These are phyloP conservation scores for Gastrodia elata DNA, from an alignment of 106 monocot genomes.

Conservation along the genomic window DNA sequence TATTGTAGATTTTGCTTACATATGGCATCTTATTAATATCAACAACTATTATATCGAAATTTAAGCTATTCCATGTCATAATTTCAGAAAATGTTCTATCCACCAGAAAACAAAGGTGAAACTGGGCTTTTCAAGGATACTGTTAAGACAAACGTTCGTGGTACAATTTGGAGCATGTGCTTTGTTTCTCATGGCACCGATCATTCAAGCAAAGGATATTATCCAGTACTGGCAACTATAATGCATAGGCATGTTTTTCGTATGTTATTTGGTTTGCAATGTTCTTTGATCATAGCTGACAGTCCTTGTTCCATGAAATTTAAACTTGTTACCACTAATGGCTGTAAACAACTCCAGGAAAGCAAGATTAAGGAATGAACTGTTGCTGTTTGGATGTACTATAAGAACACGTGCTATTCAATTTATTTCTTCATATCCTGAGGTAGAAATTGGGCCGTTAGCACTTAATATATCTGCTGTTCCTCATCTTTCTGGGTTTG, in stretches of 20 bases:
- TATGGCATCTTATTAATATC: constrained; percentile 37
- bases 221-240: constrained; percentile 57
- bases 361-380: constrained; percentile 45
- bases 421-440: constrained; percentile 46
- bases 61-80: constrained; percentile 73
- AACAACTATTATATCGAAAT: constrained; percentile 57
- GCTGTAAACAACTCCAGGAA: constrained; percentile 44
- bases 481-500: constrained; percentile 82
- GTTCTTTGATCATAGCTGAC: neutral
- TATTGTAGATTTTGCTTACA: neutral
- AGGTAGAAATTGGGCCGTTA: constrained; percentile 50
- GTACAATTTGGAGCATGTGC: constrained; percentile 98
- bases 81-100: constrained; percentile 91
- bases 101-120: constrained; percentile 54
- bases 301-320: neutral
- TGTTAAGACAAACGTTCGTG: constrained; percentile 21
- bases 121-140: constrained; percentile 11
- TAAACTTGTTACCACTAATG: neutral
- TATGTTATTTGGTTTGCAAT: neutral
- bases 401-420: constrained; percentile 19
- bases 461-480: constrained; percentile 51
- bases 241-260: constrained; percentile 56
- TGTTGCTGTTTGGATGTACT: constrained; percentile 63
- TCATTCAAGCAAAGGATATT: constrained; percentile 20
- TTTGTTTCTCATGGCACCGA: constrained; percentile 53